A percentile compares a stretch with the other conserved stretches of the same genome.
These are phyloP conservation scores for Paraconiothyrium brasiliense DNA, from an alignment of 2,329 filamentous ascomycete species.

Conservation along the genomic window DNA sequence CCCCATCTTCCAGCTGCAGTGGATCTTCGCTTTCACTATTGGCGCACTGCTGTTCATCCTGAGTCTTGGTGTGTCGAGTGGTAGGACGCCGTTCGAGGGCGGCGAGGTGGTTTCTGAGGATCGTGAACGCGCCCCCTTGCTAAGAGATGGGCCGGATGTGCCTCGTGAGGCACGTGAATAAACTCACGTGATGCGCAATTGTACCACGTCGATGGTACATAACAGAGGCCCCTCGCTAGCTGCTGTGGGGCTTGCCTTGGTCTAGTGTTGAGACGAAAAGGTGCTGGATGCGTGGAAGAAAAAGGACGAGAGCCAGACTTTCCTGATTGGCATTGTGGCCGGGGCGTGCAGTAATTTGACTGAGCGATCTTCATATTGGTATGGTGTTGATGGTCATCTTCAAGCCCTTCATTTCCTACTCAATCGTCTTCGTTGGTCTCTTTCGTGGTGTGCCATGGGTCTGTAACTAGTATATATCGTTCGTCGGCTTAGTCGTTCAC, in stretches of 20 bases:
- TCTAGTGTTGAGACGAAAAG: background rate
- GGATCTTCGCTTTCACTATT: constrained; percentile 90
- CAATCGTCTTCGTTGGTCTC: background rate
- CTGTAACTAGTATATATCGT: background rate
- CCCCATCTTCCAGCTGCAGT: constrained; percentile 81
- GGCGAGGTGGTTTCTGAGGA: constrained; percentile 58
- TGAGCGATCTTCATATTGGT: background rate
- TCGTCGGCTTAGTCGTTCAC: background rate
- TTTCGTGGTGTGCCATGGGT: background rate
- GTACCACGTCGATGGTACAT: background rate
- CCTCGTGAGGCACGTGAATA: constrained; percentile 5
- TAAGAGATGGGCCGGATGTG: constrained; percentile 34
- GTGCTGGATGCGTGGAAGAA: background rate
- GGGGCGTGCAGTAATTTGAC: background rate
- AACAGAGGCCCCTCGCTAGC: background rate
- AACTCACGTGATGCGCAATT: background rate
- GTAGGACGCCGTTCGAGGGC: constrained; percentile 63
- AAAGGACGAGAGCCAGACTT: background rate
- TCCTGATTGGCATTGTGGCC: background rate
- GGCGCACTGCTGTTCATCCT: constrained; percentile 77
- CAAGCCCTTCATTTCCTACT: background rate
- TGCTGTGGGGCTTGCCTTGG: background rate
- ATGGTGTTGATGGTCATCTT: background rate
- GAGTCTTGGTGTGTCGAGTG: constrained; percentile 70
- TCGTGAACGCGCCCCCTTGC: constrained; percentile 63